phyloP scores from a whole-genome alignment of 805 yeast genomes.

The Wickerhamomyces rabaulensis region DNA sequence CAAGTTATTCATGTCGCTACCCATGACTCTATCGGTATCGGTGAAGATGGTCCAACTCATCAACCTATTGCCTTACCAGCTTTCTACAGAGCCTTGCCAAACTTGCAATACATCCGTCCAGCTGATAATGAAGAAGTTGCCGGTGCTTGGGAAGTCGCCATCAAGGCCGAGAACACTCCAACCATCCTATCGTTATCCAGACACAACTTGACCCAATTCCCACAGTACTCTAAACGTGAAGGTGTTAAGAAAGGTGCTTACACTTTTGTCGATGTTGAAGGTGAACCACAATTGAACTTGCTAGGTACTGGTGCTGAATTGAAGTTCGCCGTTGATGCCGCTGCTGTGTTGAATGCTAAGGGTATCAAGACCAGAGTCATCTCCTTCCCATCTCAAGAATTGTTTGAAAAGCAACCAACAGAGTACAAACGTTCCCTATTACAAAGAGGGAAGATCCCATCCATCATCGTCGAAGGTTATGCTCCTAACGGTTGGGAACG shows the following conservation, averaged over 20 bases:
- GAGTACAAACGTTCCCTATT: slow-evolving; percentile 25
- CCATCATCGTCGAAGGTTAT: slow-evolving; percentile 31
- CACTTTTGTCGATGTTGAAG: slow-evolving; percentile 17
- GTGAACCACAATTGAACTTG: slow-evolving; percentile 20
- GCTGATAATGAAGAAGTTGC: slow-evolving; percentile 49
- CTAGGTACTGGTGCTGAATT: slow-evolving; percentile 29
- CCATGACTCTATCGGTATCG: slow-evolving; percentile 53
- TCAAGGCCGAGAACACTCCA: slow-evolving; percentile 17
- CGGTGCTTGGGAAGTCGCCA: slow-evolving; percentile 37
- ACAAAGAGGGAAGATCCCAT: slow-evolving; percentile 23
- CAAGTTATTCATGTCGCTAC: slow-evolving; percentile 48
- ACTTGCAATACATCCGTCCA: slow-evolving; percentile 44
- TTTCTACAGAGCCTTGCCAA: slow-evolving; percentile 48
- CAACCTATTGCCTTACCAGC: slow-evolving; percentile 50
- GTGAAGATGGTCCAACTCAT: slow-evolving; percentile 57
- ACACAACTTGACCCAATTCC: slow-evolving; percentile 25
- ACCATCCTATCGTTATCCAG: slow-evolving; percentile 26
- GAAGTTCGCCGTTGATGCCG: slow-evolving; percentile 25
- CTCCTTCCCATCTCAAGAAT: slow-evolving; percentile 18
- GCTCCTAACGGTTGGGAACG: slow-evolving; percentile 33
- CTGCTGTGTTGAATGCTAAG: slow-evolving; percentile 17
- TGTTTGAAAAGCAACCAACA: slow-evolving; percentile 26
- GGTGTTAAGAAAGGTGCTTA: slow-evolving; percentile 26
- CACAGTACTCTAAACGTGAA: slow-evolving; percentile 19
- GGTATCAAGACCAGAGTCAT: slow-evolving; percentile 26